These are phyloP conservation scores for Oleoguttula mirabilis DNA, from an alignment of 495 filamentous ascomycete species.

Conservation along the genomic window DNA sequence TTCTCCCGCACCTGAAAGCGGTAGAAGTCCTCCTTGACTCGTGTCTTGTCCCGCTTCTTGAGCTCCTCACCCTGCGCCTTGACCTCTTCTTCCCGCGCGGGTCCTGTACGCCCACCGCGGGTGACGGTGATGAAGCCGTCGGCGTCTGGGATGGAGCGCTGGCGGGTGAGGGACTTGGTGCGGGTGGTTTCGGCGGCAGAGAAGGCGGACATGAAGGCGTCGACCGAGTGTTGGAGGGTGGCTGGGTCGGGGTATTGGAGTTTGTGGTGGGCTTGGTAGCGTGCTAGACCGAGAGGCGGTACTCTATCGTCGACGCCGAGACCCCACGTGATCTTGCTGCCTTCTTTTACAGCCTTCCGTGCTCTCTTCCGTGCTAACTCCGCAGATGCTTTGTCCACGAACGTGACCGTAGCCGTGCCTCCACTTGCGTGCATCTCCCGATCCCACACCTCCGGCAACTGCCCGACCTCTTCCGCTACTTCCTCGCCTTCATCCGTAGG, in stretches of 20 bases:
- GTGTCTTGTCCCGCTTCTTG: slow-evolving; percentile 57
- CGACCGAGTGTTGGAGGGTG: slow-evolving; percentile 54
- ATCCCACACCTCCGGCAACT: slow-evolving; percentile 62
- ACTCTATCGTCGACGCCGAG: slow-evolving; percentile 32
- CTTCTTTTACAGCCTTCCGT: slow-evolving; percentile 46
- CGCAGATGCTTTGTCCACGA: slow-evolving; percentile 67
- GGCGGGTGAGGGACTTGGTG: slow-evolving; percentile 46
- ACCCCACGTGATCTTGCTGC: slow-evolving; percentile 38
- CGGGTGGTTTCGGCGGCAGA: slow-evolving; percentile 53
- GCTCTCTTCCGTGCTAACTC: slow-evolving; percentile 61
- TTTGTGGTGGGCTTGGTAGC: slow-evolving; percentile 54
- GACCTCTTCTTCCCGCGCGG: slow-evolving; percentile 62
- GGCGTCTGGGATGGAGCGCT: slow-evolving; percentile 70
- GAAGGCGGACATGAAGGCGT: slow-evolving; percentile 71
- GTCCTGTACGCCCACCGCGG: slow-evolving; percentile 59
- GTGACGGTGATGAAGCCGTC: slow-evolving; percentile 93
- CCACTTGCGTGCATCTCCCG: slow-evolving; percentile 59
- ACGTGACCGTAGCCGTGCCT: slow-evolving; percentile 62
- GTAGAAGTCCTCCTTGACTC: slow-evolving; percentile 68
- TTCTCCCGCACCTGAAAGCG: slow-evolving; percentile 85
- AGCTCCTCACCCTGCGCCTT: slow-evolving; percentile 59
- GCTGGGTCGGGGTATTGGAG: slow-evolving; percentile 56
- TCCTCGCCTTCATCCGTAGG: slow-evolving; percentile 37
- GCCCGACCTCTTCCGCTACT: slow-evolving; percentile 31
- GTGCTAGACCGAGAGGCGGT: slow-evolving; percentile 7